Evolutionary conservation across 2,329 filamentous ascomycete species (phyloP).

Genomic region (Pseudogymnoascus sp.): DNA sequence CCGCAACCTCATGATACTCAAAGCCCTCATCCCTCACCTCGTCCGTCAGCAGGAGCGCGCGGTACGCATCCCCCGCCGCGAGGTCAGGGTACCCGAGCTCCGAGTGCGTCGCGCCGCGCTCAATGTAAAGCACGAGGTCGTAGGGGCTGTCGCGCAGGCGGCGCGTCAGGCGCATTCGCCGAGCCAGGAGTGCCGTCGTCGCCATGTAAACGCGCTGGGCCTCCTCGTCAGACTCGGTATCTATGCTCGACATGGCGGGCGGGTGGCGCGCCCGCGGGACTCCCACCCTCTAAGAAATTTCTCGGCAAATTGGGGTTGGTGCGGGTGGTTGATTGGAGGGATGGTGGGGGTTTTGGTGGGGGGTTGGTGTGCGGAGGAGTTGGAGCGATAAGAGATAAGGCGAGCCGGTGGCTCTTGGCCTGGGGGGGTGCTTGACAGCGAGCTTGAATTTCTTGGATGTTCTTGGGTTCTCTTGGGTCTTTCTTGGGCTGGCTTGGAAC

Average conservation of each 20-base stretch:
- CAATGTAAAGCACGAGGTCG: conserved; percentile 56
- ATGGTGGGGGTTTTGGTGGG: conserved; percentile 4
- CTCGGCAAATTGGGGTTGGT: not conserved
- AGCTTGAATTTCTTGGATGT: conserved; percentile 1
- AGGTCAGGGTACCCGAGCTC: conserved; percentile 81
- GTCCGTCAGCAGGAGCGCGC: conserved; percentile 78
- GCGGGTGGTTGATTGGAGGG: not conserved
- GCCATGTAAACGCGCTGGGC: not conserved
- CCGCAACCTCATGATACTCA: conserved; percentile 68
- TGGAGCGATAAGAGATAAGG: not conserved
- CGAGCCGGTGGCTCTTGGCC: not conserved
- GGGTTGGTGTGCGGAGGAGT: not conserved
- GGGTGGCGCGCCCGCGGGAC: not conserved
- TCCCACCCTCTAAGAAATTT: not conserved
- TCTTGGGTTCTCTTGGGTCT: not conserved
- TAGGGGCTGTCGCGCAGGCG: conserved; percentile 45
- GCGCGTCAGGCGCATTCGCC: conserved; percentile 50
- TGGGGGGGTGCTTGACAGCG: not conserved
- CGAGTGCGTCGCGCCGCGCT: conserved; percentile 63
- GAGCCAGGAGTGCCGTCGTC: conserved; percentile 36
- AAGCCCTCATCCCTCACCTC: conserved; percentile 70
- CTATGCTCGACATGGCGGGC: conserved; percentile 4
- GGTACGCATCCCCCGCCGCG: conserved; percentile 82
- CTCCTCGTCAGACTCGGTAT: conserved; percentile 7
- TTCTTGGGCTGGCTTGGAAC: not conserved